These are phyloP conservation scores for Yamadazyma insecticola DNA, from an alignment of 805 yeast genomes.

Conservation along the genomic window DNA sequence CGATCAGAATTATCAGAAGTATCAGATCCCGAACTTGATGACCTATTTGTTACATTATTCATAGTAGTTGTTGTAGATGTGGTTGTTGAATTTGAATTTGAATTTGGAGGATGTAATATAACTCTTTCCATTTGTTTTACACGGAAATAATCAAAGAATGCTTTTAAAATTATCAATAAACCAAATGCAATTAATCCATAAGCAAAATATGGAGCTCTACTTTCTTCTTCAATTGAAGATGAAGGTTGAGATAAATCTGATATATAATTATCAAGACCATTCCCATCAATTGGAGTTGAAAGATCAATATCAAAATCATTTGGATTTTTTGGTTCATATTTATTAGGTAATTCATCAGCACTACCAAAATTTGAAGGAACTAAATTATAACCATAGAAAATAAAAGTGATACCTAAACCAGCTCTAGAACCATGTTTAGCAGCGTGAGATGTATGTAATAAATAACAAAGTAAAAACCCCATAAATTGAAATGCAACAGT, in stretches of 20 bases:
- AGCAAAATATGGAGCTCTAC: constrained; percentile 51
- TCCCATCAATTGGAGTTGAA: constrained; percentile 19
- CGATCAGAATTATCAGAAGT: too few relatives aligned
- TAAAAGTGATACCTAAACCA: constrained; percentile 82
- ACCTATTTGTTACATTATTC: too few relatives aligned
- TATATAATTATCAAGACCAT: constrained; percentile 27
- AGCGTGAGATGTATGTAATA: constrained; percentile 94
- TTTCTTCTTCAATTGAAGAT: constrained; percentile 1
- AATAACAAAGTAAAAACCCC: constrained; percentile 86
- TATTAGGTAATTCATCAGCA: constrained; percentile 28
- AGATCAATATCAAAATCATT: constrained; percentile 27
- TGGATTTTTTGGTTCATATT: constrained; percentile 31
- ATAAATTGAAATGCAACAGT: constrained; percentile 90
- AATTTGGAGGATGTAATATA: constrained; percentile 32
- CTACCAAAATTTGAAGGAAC: constrained; percentile 38
- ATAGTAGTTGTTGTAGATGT: too few relatives aligned
- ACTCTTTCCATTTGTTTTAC: constrained; percentile 74
- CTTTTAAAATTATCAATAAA: constrained; percentile 55
- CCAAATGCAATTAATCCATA: constrained; percentile 67
- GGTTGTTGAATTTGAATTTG: constrained; percentile 1
- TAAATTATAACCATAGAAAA: constrained; percentile 52
- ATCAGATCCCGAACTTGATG: too few relatives aligned
- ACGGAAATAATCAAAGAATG: constrained; percentile 65
- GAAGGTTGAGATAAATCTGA: constrained; percentile 19
- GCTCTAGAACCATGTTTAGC: constrained; percentile 93